phyloP scores from a whole-genome alignment of 805 yeast species.

The Hanseniaspora occidentalis region DNA sequence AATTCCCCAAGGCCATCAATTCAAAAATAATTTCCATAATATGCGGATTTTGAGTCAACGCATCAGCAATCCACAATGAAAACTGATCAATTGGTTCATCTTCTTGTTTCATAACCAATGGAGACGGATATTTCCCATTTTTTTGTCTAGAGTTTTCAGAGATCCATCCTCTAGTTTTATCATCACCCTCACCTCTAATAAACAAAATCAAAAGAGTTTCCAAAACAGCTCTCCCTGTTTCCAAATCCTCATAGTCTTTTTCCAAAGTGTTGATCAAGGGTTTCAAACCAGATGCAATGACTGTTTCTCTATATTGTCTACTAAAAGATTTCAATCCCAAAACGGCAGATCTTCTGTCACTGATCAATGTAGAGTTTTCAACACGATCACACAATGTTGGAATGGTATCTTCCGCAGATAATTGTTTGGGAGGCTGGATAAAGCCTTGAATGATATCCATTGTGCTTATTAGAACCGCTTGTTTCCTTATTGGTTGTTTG shows the following conservation, averaged over 20 bases:
- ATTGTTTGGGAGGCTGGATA: constrained; percentile 36
- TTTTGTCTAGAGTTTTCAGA: constrained; percentile 61
- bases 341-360: constrained; percentile 86
- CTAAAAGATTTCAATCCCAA: constrained; percentile 80
- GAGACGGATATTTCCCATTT: constrained; percentile 72
- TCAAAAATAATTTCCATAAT: constrained; percentile 21
- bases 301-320: constrained; percentile 79
- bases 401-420: constrained; percentile 66
- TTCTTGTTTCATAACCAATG: constrained; percentile 43
- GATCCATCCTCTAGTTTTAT: constrained; percentile 56
- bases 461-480: background rate
- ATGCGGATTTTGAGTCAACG: constrained; percentile 49
- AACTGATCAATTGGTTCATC: constrained; percentile 57
- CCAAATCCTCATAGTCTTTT: constrained; percentile 57
- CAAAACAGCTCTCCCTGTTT: constrained; percentile 62
- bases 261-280: constrained; percentile 55
- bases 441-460: constrained; percentile 32
- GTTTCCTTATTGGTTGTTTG: background rate
- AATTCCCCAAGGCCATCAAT: constrained; percentile 41
- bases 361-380: constrained; percentile 64
- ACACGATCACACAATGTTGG: constrained; percentile 81
- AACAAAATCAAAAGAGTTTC: constrained; percentile 79
- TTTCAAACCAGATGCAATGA: constrained; percentile 74
- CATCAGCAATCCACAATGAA: constrained; percentile 92
- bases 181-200: constrained; percentile 54